A percentile compares a stretch with the other conserved stretches of the same genome.
Evolutionary conservation across 306 rosid species (phyloP).

Genomic region (Herpetospermum pedunculosum): DNA sequence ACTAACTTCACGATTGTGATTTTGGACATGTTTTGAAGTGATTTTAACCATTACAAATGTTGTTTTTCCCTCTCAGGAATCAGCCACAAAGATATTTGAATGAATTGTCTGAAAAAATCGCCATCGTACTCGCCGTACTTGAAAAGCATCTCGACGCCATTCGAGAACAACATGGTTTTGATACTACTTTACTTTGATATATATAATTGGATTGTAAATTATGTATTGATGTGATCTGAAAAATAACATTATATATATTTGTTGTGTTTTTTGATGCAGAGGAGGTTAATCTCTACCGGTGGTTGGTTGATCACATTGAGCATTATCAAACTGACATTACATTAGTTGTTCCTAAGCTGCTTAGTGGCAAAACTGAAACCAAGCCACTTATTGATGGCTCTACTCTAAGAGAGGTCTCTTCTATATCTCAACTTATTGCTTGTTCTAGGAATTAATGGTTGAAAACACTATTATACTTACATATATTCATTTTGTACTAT

Average conservation of each 20-base stretch:
- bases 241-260: background rate
- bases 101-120: background rate
- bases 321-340: constrained; percentile 3
- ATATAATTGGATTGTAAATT: background rate
- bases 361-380: constrained; percentile 5
- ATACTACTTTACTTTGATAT: background rate
- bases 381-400: constrained; percentile 39
- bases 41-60: background rate
- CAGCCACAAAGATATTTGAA: constrained; percentile 3
- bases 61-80: background rate
- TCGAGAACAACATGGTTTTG: background rate
- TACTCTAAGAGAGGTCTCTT: constrained; percentile 22
- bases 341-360: background rate
- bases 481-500: background rate
- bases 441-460: too few relatives aligned
- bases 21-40: too few relatives aligned
- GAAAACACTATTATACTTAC: background rate
- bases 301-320: constrained; percentile 4
- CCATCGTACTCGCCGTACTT: background rate
- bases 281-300: constrained; percentile 2
- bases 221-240: background rate
- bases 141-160: background rate
- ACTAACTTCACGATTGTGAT: too few relatives aligned
- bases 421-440: background rate
- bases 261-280: background rate